phyloP scores from a whole-genome alignment of 495 filamentous ascomycete genomes.

The Daldinia loculata region DNA sequence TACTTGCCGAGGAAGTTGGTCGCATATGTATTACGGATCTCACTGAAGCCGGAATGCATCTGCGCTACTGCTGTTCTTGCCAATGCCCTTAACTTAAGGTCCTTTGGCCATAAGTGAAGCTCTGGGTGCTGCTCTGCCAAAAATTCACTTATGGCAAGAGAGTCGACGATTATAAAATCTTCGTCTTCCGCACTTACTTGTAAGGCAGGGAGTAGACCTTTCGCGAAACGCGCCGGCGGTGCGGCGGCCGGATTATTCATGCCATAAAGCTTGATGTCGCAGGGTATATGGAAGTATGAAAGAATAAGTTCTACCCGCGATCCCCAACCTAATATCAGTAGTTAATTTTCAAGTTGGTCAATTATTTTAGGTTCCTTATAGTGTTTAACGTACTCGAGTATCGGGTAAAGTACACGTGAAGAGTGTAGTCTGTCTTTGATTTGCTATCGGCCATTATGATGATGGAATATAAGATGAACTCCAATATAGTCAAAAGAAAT shows the following conservation, averaged over 20 bases:
- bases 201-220: slow-evolving; percentile 29
- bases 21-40: slow-evolving; percentile 53
- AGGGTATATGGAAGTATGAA: slow-evolving; percentile 36
- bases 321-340: slow-evolving; percentile 31
- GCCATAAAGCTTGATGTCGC: slow-evolving; percentile 22
- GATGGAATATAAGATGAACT: neutral
- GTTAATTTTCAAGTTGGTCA: slow-evolving; percentile 1
- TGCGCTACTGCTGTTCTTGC: slow-evolving; percentile 60
- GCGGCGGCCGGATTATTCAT: slow-evolving; percentile 15
- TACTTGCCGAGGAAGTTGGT: slow-evolving; percentile 58
- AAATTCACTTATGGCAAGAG: slow-evolving; percentile 64
- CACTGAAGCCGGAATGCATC: slow-evolving; percentile 64
- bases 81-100: slow-evolving; percentile 55
- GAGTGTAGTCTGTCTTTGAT: slow-evolving; percentile 6
- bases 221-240: slow-evolving; percentile 16
- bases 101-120: slow-evolving; percentile 57
- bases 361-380: neutral
- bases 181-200: slow-evolving; percentile 20
- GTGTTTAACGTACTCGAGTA: slow-evolving; percentile 38
- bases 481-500: neutral
- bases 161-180: slow-evolving; percentile 55
- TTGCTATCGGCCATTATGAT: slow-evolving; percentile 26
- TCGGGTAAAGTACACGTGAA: slow-evolving; percentile 40
- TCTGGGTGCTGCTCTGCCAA: slow-evolving; percentile 59
- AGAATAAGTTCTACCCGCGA: slow-evolving; percentile 31